phyloP scores from a whole-genome alignment of 306 rosid species.

The Cucumis sativus region Cucumber_9930_V3 NC_026655.2:273001-273500 shows the following conservation, averaged over 20 bases:
- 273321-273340: slow-evolving; percentile 71
- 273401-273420: slow-evolving; percentile 31
- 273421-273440: slow-evolving; percentile 64
- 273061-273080: background rate
- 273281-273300: slow-evolving; percentile 24
- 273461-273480: slow-evolving; percentile 54
- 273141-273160: background rate
- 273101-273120: background rate
- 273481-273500: slow-evolving; percentile 91
- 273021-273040: background rate
- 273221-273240: too few relatives aligned
- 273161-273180: background rate
- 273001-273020: background rate
- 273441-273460: slow-evolving; percentile 64
- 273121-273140: background rate
- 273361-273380: slow-evolving; percentile 59
- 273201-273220: background rate
- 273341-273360: slow-evolving; percentile 64
- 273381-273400: slow-evolving; percentile 78
- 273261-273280: background rate
- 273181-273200: background rate
- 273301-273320: slow-evolving; percentile 63
- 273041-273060: background rate
- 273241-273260: background rate
- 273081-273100: background rate